Evolutionary conservation across 2,329 filamentous ascomycete species (phyloP).

Genomic region (Xylariaceae sp.): DNA sequence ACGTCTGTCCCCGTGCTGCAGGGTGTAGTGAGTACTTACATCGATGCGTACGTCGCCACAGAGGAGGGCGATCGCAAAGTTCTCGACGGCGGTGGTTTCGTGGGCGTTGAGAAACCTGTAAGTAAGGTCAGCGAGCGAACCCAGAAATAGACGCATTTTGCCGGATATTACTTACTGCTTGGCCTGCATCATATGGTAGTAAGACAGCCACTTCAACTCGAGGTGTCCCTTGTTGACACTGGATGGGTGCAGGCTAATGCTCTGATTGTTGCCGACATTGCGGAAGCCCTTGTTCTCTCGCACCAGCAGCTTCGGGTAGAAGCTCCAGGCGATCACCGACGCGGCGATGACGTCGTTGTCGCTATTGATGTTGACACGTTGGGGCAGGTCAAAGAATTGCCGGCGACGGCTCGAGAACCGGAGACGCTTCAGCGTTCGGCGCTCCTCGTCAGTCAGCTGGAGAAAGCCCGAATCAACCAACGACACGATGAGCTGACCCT

Average conservation of each 20-base stretch:
- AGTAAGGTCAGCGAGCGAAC: background rate
- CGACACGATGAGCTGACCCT: constrained; percentile 79
- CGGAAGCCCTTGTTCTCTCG: constrained; percentile 78
- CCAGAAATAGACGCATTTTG: background rate
- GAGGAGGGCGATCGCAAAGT: constrained; percentile 74
- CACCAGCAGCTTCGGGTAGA: constrained; percentile 87
- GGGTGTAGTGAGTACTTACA: constrained; percentile 47
- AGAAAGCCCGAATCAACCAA: constrained; percentile 82
- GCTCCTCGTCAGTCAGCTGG: constrained; percentile 65
- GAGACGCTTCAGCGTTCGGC: constrained; percentile 57
- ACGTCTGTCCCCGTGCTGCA: no score
- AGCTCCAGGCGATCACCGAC: constrained; percentile 84
- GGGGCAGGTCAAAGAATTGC: constrained; percentile 75
- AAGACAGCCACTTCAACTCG: constrained; percentile 75
- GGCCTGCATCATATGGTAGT: constrained; percentile 96
- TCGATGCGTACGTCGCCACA: constrained; percentile 87
- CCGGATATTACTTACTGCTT: constrained; percentile 51
- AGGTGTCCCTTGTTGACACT: constrained; percentile 74
- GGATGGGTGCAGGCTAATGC: constrained; percentile 76
- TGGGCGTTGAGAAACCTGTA: constrained; percentile 76
- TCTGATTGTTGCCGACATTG: constrained; percentile 89
- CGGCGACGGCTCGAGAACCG: constrained; percentile 61
- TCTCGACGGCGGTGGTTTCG: constrained; percentile 73
- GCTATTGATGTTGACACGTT: constrained; percentile 66
- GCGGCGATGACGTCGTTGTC: constrained; percentile 72